These are phyloP conservation scores for Limonium bicolor DNA, from an alignment of 148 eudicot genomes.

Conservation along the genomic window DNA sequence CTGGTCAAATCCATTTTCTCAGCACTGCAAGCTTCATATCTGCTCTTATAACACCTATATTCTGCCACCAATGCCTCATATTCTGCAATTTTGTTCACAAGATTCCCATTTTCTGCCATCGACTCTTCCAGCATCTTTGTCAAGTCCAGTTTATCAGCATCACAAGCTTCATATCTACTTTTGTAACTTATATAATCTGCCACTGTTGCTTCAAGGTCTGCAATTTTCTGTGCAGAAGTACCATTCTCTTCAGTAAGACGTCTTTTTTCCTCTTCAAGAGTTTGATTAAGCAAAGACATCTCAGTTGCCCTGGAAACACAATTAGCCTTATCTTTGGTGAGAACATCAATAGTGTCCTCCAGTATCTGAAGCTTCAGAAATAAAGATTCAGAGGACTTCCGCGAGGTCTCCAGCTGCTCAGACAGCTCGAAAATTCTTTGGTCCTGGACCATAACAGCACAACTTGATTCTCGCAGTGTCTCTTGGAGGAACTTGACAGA, in stretches of 20 bases:
- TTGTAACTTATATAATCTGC: constrained; percentile 26
- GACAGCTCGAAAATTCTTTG: constrained; percentile 28
- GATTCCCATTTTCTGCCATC: constrained; percentile 19
- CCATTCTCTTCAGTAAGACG: constrained; percentile 32
- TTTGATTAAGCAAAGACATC: constrained; percentile 37
- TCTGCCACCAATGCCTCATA: constrained; percentile 30
- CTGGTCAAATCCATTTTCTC: constrained; percentile 39
- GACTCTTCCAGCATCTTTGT: constrained; percentile 25
- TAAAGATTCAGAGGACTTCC: constrained; percentile 30
- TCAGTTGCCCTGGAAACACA: constrained; percentile 32
- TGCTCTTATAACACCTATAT: constrained; percentile 27
- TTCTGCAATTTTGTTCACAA: constrained; percentile 17
- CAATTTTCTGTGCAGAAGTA: constrained; percentile 29
- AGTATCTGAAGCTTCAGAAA: constrained; percentile 37
- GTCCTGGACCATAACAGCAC: constrained; percentile 17
- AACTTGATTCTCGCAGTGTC: constrained; percentile 39
- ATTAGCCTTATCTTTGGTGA: constrained; percentile 30
- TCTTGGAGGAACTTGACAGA: constrained; percentile 48
- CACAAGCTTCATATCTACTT: constrained; percentile 40
- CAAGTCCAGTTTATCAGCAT: constrained; percentile 37
- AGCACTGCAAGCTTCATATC: constrained; percentile 34
- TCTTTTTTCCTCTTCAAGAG: constrained; percentile 34
- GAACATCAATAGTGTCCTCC: constrained; percentile 24
- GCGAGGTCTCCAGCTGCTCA: constrained; percentile 42
- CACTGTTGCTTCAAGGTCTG: constrained; percentile 35